A percentile compares a stretch with the other conserved stretches of the same genome.
These are phyloP conservation scores for Olyra latifolia DNA, from an alignment of 176 grass and related monocot species.

Conservation along the genomic window DNA sequence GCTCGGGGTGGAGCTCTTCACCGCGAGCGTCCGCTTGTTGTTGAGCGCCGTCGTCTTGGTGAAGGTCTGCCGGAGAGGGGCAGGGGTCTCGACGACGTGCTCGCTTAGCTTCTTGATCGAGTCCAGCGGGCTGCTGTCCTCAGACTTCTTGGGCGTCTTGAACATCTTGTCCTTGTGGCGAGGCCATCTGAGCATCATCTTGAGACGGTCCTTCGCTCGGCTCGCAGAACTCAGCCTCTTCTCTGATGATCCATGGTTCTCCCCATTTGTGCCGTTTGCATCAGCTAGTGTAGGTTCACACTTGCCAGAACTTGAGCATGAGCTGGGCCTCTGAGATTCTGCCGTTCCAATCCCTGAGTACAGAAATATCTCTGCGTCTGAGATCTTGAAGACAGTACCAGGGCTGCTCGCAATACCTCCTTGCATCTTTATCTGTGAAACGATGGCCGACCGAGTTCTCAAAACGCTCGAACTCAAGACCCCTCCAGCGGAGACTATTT, in stretches of 20 bases:
- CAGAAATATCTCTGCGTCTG: constrained; percentile 89
- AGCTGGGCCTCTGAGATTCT: constrained; percentile 55
- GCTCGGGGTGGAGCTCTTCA: constrained; percentile 56
- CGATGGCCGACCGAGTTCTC: constrained; percentile 51
- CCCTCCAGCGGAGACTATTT: constrained; percentile 76
- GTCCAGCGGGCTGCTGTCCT: constrained; percentile 48
- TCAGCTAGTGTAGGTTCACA: constrained; percentile 34
- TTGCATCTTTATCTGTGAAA: constrained; percentile 75
- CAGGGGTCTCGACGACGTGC: constrained; percentile 43
- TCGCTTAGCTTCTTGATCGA: constrained; percentile 64
- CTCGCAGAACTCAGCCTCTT: constrained; percentile 68
- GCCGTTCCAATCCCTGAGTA: constrained; percentile 49
- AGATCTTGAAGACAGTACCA: constrained; percentile 73
- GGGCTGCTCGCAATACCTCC: constrained; percentile 65
- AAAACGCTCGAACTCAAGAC: constrained; percentile 63
- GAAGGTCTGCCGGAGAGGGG: constrained; percentile 72
- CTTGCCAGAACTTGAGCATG: constrained; percentile 75
- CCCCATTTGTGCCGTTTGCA: constrained; percentile 12
- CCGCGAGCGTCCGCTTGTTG: constrained; percentile 66
- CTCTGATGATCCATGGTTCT: constrained; percentile 47
- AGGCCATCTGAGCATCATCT: constrained; percentile 81
- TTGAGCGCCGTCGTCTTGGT: constrained; percentile 59
- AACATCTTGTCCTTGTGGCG: constrained; percentile 64
- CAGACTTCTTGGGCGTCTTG: constrained; percentile 41
- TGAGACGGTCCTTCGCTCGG: constrained; percentile 72